Evolutionary conservation across 129 eudicot species (phyloP), one percentile per base, ranked within the genome.

Genomic region (Artemisia tridentata): DNA sequence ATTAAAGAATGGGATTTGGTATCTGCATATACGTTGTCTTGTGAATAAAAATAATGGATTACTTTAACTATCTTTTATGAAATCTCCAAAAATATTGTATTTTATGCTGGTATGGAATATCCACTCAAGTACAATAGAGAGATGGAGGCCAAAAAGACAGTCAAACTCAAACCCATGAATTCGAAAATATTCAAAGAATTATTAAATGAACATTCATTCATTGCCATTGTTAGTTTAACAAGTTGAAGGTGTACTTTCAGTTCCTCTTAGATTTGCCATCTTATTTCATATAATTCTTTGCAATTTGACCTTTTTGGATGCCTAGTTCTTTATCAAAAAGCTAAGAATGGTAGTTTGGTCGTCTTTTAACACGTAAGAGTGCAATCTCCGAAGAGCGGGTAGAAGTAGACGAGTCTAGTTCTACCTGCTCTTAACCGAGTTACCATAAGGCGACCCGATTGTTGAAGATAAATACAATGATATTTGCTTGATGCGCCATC

Each of bases 1-100:
- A 66, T 1, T 49, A 67, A 48, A 67, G 59, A 67, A 67, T 67
- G 72, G 55, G 47, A 48, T 49, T 43, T 67, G 60, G 72, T 60
- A 14, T 60, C 18, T 27, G 27, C 46, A 15, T 50, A 50, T 50
- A 53, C 59, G 34, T 67, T 67, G 72, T 67, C 41, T 15, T 49
- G 60, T 50, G 72, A 13, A 25, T 67, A 11, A 23, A 67, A 13
- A 46, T 21, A 49, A 7, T 59, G 65, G 41, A 58, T 21, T 67
- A 13, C 25, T 67, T 20, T 45, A 20, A 21, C 5, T 47, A 21
- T 67, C 57, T 46, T 17, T 47, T 27, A 1, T 46, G 43, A 67
- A 49, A 48, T 67, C 71, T 48, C 14, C 71, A 48, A 48, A 43
- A 15, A 7, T 29, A 46, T 65, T 13, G 21, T 67, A 45, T 11